Evolutionary conservation across 768 basidiomycete species (phyloP).

Genomic region (Trichaptum fuscoviolaceum): DNA sequence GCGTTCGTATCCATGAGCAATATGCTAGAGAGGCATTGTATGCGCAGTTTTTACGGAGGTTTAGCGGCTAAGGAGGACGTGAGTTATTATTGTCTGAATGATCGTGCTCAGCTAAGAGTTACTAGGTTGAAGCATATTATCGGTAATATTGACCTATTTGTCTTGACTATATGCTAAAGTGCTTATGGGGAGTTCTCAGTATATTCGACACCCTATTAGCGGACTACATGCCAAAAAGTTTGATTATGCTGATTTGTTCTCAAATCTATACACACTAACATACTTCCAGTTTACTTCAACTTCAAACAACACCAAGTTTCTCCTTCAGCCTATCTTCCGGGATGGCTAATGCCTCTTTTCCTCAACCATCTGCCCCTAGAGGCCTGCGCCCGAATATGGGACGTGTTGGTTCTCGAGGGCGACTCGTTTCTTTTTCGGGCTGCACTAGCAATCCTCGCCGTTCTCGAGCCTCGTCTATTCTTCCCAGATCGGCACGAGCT

Average conservation of each 20-base stretch:
- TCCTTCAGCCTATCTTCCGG: constrained; percentile 74
- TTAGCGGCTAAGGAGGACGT: constrained; percentile 71
- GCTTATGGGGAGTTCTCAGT: constrained; percentile 30
- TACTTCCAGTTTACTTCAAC: constrained; percentile 75
- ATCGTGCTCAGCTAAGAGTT: constrained; percentile 13
- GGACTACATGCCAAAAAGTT: constrained; percentile 92
- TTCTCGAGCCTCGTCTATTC: constrained; percentile 81
- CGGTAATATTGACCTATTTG: constrained; percentile 42
- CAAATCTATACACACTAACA: constrained; percentile 6
- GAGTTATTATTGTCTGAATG: constrained; percentile 27
- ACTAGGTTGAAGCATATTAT: constrained; percentile 86
- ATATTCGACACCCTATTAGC: constrained; percentile 91
- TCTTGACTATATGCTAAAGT: not conserved
- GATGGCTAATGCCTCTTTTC: constrained; percentile 80
- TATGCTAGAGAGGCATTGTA: constrained; percentile 75
- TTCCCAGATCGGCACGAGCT: constrained; percentile 81
- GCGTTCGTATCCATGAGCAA: constrained; percentile 84
- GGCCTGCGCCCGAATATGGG: constrained; percentile 85
- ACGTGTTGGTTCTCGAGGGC: constrained; percentile 81
- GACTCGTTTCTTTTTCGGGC: constrained; percentile 87
- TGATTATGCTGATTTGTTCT: constrained; percentile 17
- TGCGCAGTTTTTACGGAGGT: constrained; percentile 82
- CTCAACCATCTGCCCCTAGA: constrained; percentile 87
- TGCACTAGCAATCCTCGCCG: constrained; percentile 74
- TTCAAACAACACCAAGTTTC: constrained; percentile 92